These are phyloP conservation scores for Papiliotrema fonsecae DNA, from an alignment of 1,284 basidiomycete genomes.

Conservation along the genomic window DNA sequence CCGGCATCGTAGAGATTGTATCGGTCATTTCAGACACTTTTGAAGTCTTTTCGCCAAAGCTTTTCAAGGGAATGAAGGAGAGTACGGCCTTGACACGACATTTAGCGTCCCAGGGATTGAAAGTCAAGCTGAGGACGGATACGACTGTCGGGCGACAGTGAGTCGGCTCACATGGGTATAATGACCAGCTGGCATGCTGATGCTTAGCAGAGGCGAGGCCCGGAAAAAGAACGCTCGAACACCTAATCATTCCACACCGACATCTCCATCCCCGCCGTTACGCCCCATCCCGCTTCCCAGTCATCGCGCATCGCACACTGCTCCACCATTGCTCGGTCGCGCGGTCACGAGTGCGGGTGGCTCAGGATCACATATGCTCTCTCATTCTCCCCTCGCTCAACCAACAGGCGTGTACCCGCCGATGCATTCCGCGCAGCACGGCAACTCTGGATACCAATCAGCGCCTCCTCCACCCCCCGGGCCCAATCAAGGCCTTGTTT, in stretches of 20 bases:
- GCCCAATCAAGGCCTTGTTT: not conserved
- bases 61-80: constrained; percentile 49
- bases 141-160: constrained; percentile 36
- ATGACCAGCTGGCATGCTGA: not conserved
- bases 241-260: too few species aligned
- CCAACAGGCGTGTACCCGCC: not conserved
- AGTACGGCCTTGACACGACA: constrained; percentile 46
- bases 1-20: constrained; percentile 32
- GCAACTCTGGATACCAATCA: not conserved
- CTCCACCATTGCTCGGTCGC: too few species aligned
- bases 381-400: not conserved
- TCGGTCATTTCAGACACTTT: constrained; percentile 43
- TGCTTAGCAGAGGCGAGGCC: too few species aligned
- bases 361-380: too few species aligned
- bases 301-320: too few species aligned
- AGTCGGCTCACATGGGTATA: constrained; percentile 6
- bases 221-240: too few species aligned
- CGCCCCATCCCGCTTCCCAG: too few species aligned
- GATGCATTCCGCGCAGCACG: not conserved
- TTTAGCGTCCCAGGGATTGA: constrained; percentile 47
- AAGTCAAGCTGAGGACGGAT: constrained; percentile 48
- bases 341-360: too few species aligned
- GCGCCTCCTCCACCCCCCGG: constrained; percentile 1
- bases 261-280: too few species aligned
- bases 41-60: constrained; percentile 49